Conservation (phyloP, 805 yeast genomes). For the Ogataea corticis region DNA sequence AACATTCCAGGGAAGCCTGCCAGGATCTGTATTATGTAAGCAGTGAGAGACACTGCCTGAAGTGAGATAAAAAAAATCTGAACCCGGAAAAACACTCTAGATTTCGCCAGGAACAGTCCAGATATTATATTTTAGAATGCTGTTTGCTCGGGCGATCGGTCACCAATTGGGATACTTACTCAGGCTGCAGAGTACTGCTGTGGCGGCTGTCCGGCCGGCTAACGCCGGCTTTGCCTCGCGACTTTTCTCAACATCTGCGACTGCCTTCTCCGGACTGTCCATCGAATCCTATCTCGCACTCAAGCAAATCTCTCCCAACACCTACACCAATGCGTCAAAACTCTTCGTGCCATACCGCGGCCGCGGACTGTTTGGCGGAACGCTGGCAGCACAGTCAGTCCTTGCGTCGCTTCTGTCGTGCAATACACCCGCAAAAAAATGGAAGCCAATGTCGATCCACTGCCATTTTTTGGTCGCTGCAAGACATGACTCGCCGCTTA, state of each 20-base stretch:
- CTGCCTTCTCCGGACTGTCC: no score
- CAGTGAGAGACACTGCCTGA: no score
- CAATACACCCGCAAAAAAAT: constrained; percentile 33
- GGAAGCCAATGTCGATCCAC: constrained; percentile 62
- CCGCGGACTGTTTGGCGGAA: constrained; percentile 72
- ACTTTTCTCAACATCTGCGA: neutral
- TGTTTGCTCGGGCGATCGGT: no score
- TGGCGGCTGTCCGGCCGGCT: no score
- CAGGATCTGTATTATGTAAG: no score
- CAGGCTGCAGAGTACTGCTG: no score
- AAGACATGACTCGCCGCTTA: constrained; percentile 42
- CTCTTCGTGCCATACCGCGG: constrained; percentile 50
- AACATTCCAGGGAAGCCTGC: no score
- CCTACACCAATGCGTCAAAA: constrained; percentile 26
- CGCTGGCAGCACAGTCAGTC: constrained; percentile 63
- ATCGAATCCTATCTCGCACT: constrained; percentile 27
- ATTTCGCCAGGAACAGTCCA: no score
- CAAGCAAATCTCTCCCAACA: constrained; percentile 20
- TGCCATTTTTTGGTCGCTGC: constrained; percentile 63
- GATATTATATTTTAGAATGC: no score
- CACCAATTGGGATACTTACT: no score
- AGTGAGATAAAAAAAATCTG: no score
- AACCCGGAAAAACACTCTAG: no score
- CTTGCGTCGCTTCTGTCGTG: constrained; percentile 58
- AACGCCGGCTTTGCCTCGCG: neutral